Conservation (phyloP, 2,329 filamentous ascomycete genomes). For the Penicillium sp. region DNA sequence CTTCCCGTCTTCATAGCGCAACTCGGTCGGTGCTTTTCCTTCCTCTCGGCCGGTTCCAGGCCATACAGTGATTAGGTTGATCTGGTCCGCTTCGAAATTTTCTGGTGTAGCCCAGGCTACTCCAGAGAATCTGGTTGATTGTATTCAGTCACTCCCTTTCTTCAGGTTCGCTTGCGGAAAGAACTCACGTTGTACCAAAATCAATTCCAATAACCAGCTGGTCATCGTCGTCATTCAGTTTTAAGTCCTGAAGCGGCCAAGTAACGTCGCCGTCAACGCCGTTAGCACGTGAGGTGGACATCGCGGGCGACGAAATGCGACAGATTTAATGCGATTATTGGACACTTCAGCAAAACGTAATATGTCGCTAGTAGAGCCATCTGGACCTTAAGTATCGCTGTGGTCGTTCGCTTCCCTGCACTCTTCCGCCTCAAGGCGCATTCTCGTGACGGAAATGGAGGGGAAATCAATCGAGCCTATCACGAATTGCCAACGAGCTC, state of each 20-base stretch:
- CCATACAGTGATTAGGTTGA: conserved; percentile 6
- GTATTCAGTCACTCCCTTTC: background rate
- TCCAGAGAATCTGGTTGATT: conserved; percentile 2
- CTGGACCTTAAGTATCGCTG: background rate
- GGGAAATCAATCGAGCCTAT: background rate
- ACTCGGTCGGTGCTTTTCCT: conserved; percentile 12
- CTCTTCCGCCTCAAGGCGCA: background rate
- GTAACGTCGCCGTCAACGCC: background rate
- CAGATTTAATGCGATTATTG: too few relatives aligned
- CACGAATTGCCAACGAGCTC: background rate
- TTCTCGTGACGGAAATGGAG: background rate
- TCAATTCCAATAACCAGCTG: conserved; percentile 12
- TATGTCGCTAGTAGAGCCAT: background rate
- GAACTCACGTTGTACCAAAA: conserved; percentile 10
- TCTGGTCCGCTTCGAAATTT: conserved; percentile 5
- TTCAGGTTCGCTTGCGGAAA: background rate
- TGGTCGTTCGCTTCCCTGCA: background rate
- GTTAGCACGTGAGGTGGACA: background rate
- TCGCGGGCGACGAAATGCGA: too few relatives aligned
- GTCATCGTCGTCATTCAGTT: conserved; percentile 2
- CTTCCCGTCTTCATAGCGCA: conserved; percentile 9
- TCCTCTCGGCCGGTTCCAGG: conserved; percentile 9
- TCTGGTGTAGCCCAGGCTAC: conserved; percentile 11
- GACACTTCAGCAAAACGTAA: background rate
- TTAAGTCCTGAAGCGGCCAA: background rate